Evolutionary conservation across 2,329 filamentous ascomycete genomes (phyloP).

Genomic region (Harringtonia lauricola): DNA sequence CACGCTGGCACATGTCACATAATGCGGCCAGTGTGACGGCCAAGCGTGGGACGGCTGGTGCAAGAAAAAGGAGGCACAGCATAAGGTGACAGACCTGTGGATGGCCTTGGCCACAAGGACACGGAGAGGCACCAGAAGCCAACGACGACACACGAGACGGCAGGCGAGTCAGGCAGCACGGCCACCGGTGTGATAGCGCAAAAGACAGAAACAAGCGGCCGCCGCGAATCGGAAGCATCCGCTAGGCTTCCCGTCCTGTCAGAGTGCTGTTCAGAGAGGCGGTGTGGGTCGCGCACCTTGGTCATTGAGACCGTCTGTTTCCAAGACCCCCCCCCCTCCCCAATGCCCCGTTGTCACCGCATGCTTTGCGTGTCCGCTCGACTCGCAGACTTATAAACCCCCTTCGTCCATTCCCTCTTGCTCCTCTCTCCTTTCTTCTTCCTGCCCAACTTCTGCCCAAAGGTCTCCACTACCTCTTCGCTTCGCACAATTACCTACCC

Average conservation of each 20-base stretch:
- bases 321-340: background rate
- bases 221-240: too few species aligned
- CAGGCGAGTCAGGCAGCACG: background rate
- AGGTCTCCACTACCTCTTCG: conserved; percentile 9
- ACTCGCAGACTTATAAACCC: conserved; percentile 13
- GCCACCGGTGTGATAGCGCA: background rate
- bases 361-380: background rate
- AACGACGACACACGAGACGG: too few species aligned
- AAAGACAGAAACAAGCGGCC: too few species aligned
- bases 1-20: conserved; percentile 1
- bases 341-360: background rate
- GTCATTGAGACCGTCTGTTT: too few species aligned
- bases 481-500: background rate
- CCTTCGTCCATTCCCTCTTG: conserved; percentile 13
- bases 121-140: background rate
- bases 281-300: too few species aligned
- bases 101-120: background rate
- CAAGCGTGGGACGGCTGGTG: conserved; percentile 6
- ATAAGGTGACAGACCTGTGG: background rate
- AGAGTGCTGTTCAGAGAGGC: too few species aligned
- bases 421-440: conserved; percentile 10
- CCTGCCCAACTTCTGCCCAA: conserved; percentile 22
- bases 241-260: too few species aligned
- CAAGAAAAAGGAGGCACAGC: background rate
- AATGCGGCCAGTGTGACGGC: conserved; percentile 35